Conservation (phyloP, 2,329 filamentous ascomycete species). For the Macrophomina phaseolina region DNA sequence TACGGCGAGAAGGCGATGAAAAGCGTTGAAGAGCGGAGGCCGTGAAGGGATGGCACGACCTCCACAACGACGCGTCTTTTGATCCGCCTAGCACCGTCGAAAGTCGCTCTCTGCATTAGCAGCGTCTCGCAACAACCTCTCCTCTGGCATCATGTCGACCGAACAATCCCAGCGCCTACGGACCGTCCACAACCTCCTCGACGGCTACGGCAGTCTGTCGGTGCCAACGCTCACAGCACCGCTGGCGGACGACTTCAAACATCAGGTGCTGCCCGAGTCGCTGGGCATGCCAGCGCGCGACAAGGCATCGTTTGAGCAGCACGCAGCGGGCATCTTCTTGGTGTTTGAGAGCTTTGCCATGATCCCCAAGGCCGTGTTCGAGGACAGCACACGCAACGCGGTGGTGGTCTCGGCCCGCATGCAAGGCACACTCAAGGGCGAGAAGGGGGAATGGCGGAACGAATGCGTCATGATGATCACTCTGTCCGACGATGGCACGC, state of each 20-base stretch:
- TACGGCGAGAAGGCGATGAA: not conserved
- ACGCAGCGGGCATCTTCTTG: constrained; percentile 50
- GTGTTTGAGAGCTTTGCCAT: constrained; percentile 51
- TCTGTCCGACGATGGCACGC: constrained; percentile 28
- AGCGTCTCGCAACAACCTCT: not conserved
- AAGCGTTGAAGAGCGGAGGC: not conserved
- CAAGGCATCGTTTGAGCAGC: constrained; percentile 45
- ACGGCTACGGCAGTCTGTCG: constrained; percentile 50
- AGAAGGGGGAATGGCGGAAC: constrained; percentile 32
- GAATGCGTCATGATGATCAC: constrained; percentile 33
- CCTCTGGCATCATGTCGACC: constrained; percentile 1
- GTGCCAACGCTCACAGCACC: constrained; percentile 45
- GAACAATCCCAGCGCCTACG: constrained; percentile 33
- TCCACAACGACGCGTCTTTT: not conserved
- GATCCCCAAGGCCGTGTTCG: constrained; percentile 42
- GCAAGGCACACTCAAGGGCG: constrained; percentile 34
- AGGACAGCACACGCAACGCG: constrained; percentile 40
- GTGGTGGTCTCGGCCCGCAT: constrained; percentile 49
- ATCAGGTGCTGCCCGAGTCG: constrained; percentile 49
- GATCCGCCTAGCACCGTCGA: not conserved
- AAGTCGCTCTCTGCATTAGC: not conserved
- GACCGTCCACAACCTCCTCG: constrained; percentile 42
- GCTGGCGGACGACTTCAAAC: constrained; percentile 46
- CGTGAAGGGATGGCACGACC: not conserved
- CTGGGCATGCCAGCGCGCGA: constrained; percentile 47